Evolutionary conservation across 1,284 basidiomycete species (phyloP).

Genomic region (Filobasidium uniguttulatum): DNA sequence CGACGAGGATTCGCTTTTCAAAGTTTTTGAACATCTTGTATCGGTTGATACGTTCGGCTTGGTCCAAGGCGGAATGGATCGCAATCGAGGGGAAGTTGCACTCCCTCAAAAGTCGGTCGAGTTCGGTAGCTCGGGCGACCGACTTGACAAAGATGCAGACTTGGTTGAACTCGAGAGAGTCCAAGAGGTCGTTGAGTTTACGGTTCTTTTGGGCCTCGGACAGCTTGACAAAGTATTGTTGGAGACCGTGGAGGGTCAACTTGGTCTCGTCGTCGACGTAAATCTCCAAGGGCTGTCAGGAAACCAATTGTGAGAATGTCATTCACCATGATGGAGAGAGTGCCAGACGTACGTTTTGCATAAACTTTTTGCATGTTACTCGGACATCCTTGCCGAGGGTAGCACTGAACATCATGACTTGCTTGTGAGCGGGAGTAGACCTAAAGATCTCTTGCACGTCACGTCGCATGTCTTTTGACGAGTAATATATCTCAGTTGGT

Average conservation of each 20-base stretch:
- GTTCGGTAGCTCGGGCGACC: constrained; percentile 85
- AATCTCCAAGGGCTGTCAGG: constrained; percentile 81
- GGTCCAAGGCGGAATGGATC: constrained; percentile 86
- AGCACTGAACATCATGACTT: constrained; percentile 99
- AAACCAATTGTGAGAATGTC: background rate
- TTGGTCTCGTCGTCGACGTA: constrained; percentile 99
- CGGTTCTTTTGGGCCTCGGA: constrained; percentile 94
- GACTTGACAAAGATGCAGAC: constrained; percentile 99
- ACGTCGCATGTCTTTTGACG: constrained; percentile 89
- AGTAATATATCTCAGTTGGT: constrained; percentile 18
- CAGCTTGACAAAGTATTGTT: constrained; percentile 96
- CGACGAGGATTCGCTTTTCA: constrained; percentile 97
- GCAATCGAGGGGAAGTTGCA: constrained; percentile 98
- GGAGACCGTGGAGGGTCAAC: constrained; percentile 91
- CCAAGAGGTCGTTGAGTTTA: constrained; percentile 91
- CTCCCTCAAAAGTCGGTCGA: constrained; percentile 89
- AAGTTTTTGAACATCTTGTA: constrained; percentile 99
- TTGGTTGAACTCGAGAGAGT: constrained; percentile 97
- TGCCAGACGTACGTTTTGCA: constrained; percentile 72
- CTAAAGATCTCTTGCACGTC: constrained; percentile 99
- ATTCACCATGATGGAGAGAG: background rate
- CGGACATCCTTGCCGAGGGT: constrained; percentile 96
- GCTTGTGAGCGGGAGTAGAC: constrained; percentile 98
- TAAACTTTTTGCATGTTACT: constrained; percentile 98
- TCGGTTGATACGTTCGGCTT: constrained; percentile 94